Evolutionary conservation across 2,329 filamentous ascomycete species (phyloP).

Genomic region (Huntiella decipiens): DNA sequence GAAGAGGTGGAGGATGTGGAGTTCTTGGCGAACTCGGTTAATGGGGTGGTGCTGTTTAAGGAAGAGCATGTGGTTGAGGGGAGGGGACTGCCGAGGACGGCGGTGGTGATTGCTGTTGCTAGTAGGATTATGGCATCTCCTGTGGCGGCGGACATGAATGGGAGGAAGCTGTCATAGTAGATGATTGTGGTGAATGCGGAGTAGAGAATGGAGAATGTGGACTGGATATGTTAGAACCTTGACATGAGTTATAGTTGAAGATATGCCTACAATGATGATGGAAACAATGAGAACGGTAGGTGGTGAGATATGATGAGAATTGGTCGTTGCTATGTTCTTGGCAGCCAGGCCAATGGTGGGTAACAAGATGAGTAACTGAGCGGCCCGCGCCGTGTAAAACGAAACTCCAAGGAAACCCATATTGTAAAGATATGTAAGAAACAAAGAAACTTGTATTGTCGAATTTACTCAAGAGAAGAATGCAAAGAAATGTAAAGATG

Average conservation of each 20-base stretch:
- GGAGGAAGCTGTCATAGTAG: conserved; percentile 57
- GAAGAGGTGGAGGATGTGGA: neutral
- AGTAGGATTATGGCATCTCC: conserved; percentile 54
- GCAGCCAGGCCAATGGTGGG: conserved; percentile 61
- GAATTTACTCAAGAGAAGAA: too few species aligned
- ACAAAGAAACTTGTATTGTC: too few species aligned
- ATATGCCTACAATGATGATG: conserved; percentile 51
- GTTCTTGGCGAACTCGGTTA: conserved; percentile 11
- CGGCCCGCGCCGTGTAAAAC: conserved; percentile 53
- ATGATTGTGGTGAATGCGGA: conserved; percentile 63
- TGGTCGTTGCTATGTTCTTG: conserved; percentile 66
- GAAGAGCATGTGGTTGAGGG: conserved; percentile 54
- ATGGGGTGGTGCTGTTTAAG: conserved; percentile 21
- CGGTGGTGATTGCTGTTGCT: conserved; percentile 58
- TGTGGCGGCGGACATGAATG: conserved; percentile 47
- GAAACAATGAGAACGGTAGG: conserved; percentile 61
- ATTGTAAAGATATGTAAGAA: too few species aligned
- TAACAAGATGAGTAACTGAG: conserved; percentile 54
- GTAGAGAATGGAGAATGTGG: conserved; percentile 63
- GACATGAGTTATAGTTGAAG: neutral
- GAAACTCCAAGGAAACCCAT: conserved; percentile 58
- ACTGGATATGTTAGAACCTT: conserved; percentile 28
- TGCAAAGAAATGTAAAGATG: too few species aligned
- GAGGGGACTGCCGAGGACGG: conserved; percentile 61
- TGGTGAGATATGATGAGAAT: conserved; percentile 42